Evolutionary conservation across 2,329 filamentous ascomycete species (phyloP).

Genomic region (Cytospora schulzeri): DNA sequence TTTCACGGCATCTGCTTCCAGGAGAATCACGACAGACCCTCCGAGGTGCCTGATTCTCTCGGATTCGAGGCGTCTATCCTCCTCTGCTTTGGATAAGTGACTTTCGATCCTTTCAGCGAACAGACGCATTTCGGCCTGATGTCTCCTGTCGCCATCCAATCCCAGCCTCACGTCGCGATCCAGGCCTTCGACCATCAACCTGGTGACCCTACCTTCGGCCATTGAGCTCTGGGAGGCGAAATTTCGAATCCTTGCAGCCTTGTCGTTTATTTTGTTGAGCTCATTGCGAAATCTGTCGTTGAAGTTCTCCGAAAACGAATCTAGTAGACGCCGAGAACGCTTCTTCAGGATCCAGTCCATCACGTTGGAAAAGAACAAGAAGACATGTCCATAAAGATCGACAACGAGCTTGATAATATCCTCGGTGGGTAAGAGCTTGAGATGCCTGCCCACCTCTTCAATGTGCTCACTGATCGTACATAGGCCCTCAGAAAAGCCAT

Average conservation of each 20-base stretch:
- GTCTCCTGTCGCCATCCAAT: conserved; percentile 13
- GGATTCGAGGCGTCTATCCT: not conserved
- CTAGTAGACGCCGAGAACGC: conserved; percentile 22
- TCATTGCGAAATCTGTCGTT: conserved; percentile 23
- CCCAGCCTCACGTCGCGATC: conserved; percentile 24
- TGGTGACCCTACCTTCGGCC: conserved; percentile 26
- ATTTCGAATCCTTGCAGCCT: conserved; percentile 16
- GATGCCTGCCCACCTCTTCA: conserved; percentile 17
- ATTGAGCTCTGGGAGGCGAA: conserved; percentile 20
- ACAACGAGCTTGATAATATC: conserved; percentile 25
- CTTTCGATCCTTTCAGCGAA: not conserved
- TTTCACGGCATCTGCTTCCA: not conserved
- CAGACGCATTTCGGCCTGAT: not conserved
- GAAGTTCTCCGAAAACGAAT: conserved; percentile 31
- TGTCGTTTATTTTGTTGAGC: conserved; percentile 26
- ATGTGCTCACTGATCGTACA: conserved; percentile 30
- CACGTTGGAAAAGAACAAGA: conserved; percentile 30
- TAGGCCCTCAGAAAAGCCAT: conserved; percentile 29
- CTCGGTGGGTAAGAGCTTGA: conserved; percentile 25
- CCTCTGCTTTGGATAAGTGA: not conserved
- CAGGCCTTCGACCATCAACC: conserved; percentile 11
- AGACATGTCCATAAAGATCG: conserved; percentile 34
- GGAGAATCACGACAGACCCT: not conserved
- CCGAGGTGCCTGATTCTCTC: not conserved
- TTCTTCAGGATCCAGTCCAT: conserved; percentile 33